Conservation (phyloP, 768 basidiomycete species). For the Trametes maxima region DNA sequence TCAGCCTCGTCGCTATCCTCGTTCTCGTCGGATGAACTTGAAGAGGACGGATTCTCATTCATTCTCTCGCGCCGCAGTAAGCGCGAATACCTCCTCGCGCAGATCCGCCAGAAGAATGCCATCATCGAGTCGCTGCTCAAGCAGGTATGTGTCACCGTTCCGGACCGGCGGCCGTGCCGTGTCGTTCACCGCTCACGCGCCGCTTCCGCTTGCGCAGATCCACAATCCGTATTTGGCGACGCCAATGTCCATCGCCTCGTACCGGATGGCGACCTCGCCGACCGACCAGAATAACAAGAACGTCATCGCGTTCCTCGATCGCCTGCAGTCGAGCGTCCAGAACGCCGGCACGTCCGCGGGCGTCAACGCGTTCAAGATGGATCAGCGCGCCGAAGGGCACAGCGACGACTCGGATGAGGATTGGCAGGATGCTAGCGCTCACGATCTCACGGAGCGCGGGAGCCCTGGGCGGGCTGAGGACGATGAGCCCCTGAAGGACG, state of each 20-base stretch:
- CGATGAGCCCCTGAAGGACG: slow-evolving; percentile 35
- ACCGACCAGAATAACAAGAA: slow-evolving; percentile 69
- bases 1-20: slow-evolving; percentile 9
- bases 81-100: slow-evolving; percentile 82
- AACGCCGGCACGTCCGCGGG: slow-evolving; percentile 49
- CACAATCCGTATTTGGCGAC: slow-evolving; percentile 83
- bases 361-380: slow-evolving; percentile 47
- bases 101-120: slow-evolving; percentile 85
- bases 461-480: slow-evolving; percentile 29
- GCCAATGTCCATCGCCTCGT: slow-evolving; percentile 77
- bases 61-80: slow-evolving; percentile 55
- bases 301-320: slow-evolving; percentile 77
- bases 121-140: slow-evolving; percentile 86
- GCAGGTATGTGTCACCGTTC: slow-evolving; percentile 50
- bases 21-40: slow-evolving; percentile 3
- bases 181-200: not conserved
- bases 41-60: slow-evolving; percentile 28
- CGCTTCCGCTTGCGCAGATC: slow-evolving; percentile 42
- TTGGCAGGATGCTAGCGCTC: slow-evolving; percentile 11
- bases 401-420: slow-evolving; percentile 33
- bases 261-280: slow-evolving; percentile 75
- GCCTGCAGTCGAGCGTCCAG: slow-evolving; percentile 58
- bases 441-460: slow-evolving; percentile 29
- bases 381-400: slow-evolving; percentile 40
- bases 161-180: not conserved